These are phyloP conservation scores for Hypoxylon sp. DNA, from an alignment of 2,329 filamentous ascomycete genomes.

Conservation along the genomic window DNA sequence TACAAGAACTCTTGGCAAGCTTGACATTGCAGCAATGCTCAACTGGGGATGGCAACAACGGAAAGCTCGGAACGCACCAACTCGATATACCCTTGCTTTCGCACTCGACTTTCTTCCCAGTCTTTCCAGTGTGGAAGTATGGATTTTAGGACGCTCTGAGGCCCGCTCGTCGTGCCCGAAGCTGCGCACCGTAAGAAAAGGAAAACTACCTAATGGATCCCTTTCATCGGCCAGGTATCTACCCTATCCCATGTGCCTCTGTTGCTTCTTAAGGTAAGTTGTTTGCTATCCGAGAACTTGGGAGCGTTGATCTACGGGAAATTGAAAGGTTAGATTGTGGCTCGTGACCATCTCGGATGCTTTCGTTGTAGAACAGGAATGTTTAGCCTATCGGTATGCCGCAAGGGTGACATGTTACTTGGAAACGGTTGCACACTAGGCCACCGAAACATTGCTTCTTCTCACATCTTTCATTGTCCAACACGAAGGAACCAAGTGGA, in stretches of 20 bases:
- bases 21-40: slow-evolving; percentile 19
- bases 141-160: slow-evolving; percentile 23
- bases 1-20: slow-evolving; percentile 36
- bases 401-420: slow-evolving; percentile 19
- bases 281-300: not conserved
- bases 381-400: slow-evolving; percentile 12
- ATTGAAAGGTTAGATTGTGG: slow-evolving; percentile 10
- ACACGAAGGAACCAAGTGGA: slow-evolving; percentile 30
- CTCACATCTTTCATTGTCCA: slow-evolving; percentile 10
- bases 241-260: not conserved
- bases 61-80: slow-evolving; percentile 36
- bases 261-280: slow-evolving; percentile 3
- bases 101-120: slow-evolving; percentile 25
- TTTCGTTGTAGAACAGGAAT: slow-evolving; percentile 23
- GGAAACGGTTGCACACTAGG: slow-evolving; percentile 6
- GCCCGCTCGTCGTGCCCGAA: slow-evolving; percentile 1
- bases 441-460: slow-evolving; percentile 8
- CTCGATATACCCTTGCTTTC: slow-evolving; percentile 32
- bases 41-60: slow-evolving; percentile 27
- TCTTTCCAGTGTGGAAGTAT: slow-evolving; percentile 3
- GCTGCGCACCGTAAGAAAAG: slow-evolving; percentile 1
- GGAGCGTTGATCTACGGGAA: slow-evolving; percentile 2
- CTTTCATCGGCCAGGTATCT: slow-evolving; percentile 1
- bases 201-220: slow-evolving; percentile 11
- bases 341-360: slow-evolving; percentile 18